Percentiles rank a stretch among this genome's conserved stretches.
phyloP scores from a whole-genome alignment of 129 eudicot species.

The Daucus carota region DNA sequence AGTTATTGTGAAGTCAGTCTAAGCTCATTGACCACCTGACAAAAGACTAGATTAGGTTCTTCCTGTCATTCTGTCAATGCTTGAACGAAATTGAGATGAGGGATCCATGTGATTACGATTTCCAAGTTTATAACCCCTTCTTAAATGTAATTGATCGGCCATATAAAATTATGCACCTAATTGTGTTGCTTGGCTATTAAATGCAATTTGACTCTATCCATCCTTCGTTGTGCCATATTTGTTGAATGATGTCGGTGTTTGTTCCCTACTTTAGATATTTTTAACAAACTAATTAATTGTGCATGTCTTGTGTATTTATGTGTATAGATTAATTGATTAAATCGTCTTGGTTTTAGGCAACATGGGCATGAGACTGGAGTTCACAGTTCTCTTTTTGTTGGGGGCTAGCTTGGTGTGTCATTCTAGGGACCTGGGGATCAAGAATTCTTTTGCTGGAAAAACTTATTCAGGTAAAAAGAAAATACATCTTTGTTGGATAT shows the following conservation, averaged over 20 bases:
- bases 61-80: background rate
- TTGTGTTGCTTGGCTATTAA: background rate
- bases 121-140: background rate
- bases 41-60: background rate
- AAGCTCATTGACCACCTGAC: background rate
- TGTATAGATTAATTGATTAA: background rate
- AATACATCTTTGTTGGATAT: slow-evolving; percentile 29
- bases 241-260: background rate
- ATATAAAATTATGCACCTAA: background rate
- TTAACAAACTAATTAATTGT: background rate
- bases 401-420: slow-evolving; percentile 42
- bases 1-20: background rate
- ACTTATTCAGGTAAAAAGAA: slow-evolving; percentile 11
- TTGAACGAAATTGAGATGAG: background rate
- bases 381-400: slow-evolving; percentile 42
- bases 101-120: background rate
- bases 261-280: background rate
- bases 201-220: background rate
- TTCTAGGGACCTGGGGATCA: slow-evolving; percentile 45
- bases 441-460: slow-evolving; percentile 11
- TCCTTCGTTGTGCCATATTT: background rate
- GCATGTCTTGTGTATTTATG: background rate
- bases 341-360: slow-evolving; percentile 25
- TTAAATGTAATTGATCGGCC: background rate
- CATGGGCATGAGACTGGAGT: slow-evolving; percentile 54